phyloP scores from a whole-genome alignment of 1,284 basidiomycete species.

The Ustilago bromivora region DNA sequence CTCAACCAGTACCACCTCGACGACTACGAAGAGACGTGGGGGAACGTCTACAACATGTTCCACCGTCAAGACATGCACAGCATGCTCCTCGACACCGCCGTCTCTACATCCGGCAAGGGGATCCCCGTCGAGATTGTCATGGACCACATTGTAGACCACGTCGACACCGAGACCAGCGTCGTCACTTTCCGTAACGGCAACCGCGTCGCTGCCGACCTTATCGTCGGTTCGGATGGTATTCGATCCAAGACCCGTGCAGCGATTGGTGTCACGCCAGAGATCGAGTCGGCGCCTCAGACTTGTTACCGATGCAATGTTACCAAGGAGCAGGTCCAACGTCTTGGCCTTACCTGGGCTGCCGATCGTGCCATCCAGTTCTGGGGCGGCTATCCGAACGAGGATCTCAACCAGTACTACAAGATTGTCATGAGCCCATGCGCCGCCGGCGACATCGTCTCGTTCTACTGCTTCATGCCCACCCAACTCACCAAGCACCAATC shows the following conservation, averaged over 20 bases:
- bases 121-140: conserved; percentile 58
- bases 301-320: conserved; percentile 71
- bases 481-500: conserved; percentile 70
- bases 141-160: conserved; percentile 70
- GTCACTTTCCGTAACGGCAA: conserved; percentile 73
- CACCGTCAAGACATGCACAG: conserved; percentile 70
- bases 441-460: conserved; percentile 68
- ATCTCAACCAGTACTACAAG: conserved; percentile 69
- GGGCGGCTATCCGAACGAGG: conserved; percentile 64
- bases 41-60: conserved; percentile 66
- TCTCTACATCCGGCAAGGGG: conserved; percentile 61
- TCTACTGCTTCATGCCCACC: conserved; percentile 67
- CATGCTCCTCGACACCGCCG: conserved; percentile 63
- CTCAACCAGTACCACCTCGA: conserved; percentile 52
- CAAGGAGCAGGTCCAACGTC: conserved; percentile 62
- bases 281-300: conserved; percentile 69
- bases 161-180: conserved; percentile 65
- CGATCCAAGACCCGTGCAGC: conserved; percentile 62
- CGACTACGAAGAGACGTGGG: conserved; percentile 52
- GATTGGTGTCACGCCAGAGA: conserved; percentile 50
- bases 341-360: conserved; percentile 69
- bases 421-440: conserved; percentile 70
- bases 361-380: conserved; percentile 71
- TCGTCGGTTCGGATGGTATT: conserved; percentile 77
- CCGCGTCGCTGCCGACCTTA: conserved; percentile 74